These are phyloP conservation scores for Uronychia binucleata DNA, from an alignment of 73 alveolate genomes.

Conservation along the genomic window DNA sequence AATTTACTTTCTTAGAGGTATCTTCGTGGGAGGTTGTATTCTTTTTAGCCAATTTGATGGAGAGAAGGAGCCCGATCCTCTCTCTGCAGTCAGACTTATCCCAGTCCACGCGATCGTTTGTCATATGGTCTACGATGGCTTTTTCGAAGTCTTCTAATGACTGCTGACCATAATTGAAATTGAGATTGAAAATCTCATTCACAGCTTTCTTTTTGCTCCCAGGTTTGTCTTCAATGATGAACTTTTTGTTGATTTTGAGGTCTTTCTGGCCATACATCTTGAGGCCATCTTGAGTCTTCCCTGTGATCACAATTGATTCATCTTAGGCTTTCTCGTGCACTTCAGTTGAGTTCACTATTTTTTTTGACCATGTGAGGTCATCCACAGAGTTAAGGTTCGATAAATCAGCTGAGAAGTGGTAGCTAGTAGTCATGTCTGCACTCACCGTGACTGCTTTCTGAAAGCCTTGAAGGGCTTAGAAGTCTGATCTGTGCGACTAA, in stretches of 20 bases:
- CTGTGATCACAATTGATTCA: too few species aligned
- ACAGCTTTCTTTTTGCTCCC: neutral
- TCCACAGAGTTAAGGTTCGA: too few species aligned
- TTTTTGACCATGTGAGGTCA: too few species aligned
- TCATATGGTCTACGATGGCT: neutral
- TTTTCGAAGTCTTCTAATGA: neutral
- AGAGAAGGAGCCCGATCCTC: neutral
- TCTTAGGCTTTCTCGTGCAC: too few species aligned
- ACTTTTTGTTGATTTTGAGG: neutral
- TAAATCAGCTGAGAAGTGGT: too few species aligned
- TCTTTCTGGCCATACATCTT: neutral
- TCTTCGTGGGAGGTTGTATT: too few species aligned
- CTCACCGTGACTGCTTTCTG: too few species aligned
- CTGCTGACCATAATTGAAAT: neutral
- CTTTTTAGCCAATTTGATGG: neutral
- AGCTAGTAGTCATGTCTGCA: too few species aligned
- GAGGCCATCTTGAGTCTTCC: neutral
- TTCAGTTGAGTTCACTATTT: too few species aligned
- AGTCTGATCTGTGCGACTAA: too few species aligned
- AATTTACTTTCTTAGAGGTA: too few species aligned
- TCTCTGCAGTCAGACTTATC: neutral
- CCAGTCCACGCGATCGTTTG: neutral
- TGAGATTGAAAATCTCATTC: neutral
- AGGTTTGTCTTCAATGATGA: neutral
- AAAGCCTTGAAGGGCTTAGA: too few species aligned